These are phyloP conservation scores for Calonectria honghensis DNA, from an alignment of 2,329 filamentous ascomycete species.

Conservation along the genomic window DNA sequence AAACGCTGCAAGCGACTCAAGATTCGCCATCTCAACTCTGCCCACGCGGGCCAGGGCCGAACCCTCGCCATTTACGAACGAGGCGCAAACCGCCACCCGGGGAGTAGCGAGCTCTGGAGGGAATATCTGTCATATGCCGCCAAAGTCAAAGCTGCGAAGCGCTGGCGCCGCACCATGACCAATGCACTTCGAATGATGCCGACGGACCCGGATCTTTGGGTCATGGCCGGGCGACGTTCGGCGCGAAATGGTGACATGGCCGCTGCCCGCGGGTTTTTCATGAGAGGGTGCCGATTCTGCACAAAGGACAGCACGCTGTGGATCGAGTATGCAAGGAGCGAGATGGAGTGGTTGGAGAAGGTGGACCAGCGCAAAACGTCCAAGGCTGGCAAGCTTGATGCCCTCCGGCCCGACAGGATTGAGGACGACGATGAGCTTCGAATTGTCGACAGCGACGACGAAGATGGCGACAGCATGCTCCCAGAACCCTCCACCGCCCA, in stretches of 20 bases:
- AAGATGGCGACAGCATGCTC: conserved; percentile 65
- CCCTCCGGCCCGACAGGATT: conserved; percentile 67
- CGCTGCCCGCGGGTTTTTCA: conserved; percentile 89
- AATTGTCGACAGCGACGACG: conserved; percentile 66
- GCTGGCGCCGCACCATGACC: conserved; percentile 79
- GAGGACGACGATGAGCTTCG: conserved; percentile 70
- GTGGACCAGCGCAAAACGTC: conserved; percentile 83
- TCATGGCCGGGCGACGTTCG: conserved; percentile 86
- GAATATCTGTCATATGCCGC: conserved; percentile 90
- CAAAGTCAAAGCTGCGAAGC: conserved; percentile 78
- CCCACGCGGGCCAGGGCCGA: conserved; percentile 84
- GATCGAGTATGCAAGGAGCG: conserved; percentile 92
- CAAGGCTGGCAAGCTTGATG: conserved; percentile 64
- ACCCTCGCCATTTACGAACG: conserved; percentile 94
- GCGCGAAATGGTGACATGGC: conserved; percentile 91
- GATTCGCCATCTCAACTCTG: conserved; percentile 79
- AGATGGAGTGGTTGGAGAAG: conserved; percentile 93
- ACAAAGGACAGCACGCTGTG: conserved; percentile 83
- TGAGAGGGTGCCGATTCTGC: conserved; percentile 92
- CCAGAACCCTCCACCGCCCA: conserved; percentile 66
- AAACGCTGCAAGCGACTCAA: conserved; percentile 90
- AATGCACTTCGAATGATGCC: conserved; percentile 90
- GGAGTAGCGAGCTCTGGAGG: conserved; percentile 88
- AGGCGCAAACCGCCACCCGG: conserved; percentile 88
- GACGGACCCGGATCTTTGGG: conserved; percentile 88